phyloP scores from a whole-genome alignment of 768 basidiomycete species.

The Termitomyces heimii region DNA sequence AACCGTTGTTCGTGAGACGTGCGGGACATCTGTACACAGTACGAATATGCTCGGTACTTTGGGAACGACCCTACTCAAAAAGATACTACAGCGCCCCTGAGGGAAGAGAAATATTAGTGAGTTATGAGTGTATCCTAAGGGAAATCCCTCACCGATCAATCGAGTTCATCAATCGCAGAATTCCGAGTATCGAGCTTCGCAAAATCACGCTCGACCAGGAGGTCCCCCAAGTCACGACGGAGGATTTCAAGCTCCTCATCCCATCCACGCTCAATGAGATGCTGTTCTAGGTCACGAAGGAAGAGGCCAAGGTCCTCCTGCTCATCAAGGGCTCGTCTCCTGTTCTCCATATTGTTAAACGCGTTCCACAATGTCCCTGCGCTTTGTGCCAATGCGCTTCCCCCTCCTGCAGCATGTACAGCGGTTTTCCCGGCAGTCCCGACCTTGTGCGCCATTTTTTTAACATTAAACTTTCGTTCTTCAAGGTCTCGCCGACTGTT shows the following conservation, averaged over 20 bases:
- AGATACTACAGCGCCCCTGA: neutral
- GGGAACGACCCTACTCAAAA: neutral
- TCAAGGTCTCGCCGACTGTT: too few relatives aligned
- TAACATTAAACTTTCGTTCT: neutral
- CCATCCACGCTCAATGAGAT: neutral
- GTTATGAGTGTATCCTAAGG: neutral
- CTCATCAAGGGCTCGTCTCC: neutral
- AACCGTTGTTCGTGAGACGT: neutral
- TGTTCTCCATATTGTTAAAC: too few relatives aligned
- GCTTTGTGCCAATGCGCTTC: neutral
- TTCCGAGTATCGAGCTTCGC: neutral
- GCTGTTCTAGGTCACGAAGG: neutral
- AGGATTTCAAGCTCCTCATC: neutral
- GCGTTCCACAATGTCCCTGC: neutral
- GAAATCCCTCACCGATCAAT: neutral
- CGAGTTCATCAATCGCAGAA: neutral
- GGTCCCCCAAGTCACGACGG: neutral
- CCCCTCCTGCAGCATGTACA: neutral
- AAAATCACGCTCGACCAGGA: neutral
- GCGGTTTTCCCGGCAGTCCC: neutral
- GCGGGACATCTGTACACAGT: neutral
- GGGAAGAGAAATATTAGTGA: neutral
- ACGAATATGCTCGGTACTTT: neutral
- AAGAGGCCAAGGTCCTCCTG: neutral
- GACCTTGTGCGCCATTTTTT: neutral